Evolutionary conservation across 2,329 filamentous ascomycete genomes (phyloP), one percentile per base, ranked within the genome.

Genomic region (Cordyceps fumosorosea): DNA sequence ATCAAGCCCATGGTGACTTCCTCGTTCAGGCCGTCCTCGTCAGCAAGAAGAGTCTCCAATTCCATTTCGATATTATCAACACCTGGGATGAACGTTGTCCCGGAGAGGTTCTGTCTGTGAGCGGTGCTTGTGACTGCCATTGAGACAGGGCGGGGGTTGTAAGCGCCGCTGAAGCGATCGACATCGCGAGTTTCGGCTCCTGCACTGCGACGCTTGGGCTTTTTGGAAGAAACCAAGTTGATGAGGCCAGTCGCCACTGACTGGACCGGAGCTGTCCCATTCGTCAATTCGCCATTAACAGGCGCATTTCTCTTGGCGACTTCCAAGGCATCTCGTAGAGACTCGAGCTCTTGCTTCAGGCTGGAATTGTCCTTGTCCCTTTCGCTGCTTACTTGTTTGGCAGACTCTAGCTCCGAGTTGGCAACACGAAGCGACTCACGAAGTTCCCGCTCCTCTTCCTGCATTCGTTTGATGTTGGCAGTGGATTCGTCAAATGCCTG

Each of bases 1-100:
- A 99, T 98, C 64, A 99, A 82, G 65, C 95, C 95, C 84, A 97
- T 89, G 0, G 93, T 95, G 56, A 99, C 92, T 78, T 99, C 95
- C 69, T 98, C 93, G 70, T 99, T 98, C 67, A 99, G 82, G 64
- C 90, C 91, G 69, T 98, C 93, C 76, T 99, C 95, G 71, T 98
- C 93, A 51, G 93, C 92, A 66, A 99, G 86, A 60, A 99, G 84
- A 67, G 89, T 90, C 78, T 98, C 93, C 63, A 99, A 84, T 78
- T 99, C 96, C 74, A 92, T 86, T 78, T 99, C 95, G 69, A 98
- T 91, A 70, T 90, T 96, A 74, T 99, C 95, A 63, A 89, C 81
- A 63, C 89, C 87, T 61, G 91, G 89, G 64, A 89, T 86, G 72
- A 95, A 95, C 4, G 89, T 89, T 45, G 89, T 86, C 60, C 88